These are phyloP conservation scores for Neonectria punicea DNA, from an alignment of 2,329 filamentous ascomycete genomes.

Conservation along the genomic window DNA sequence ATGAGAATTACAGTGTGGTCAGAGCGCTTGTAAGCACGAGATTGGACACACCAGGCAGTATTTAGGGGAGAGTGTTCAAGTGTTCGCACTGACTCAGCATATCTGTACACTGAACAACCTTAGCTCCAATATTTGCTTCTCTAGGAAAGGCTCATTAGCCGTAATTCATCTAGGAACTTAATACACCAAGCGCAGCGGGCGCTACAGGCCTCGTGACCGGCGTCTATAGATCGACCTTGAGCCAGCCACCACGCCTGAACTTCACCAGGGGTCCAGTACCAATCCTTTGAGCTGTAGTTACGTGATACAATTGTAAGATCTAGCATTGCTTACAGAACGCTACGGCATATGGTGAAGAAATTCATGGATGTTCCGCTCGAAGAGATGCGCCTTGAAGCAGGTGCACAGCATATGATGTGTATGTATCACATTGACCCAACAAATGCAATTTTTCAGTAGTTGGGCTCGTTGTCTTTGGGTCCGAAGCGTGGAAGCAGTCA, in stretches of 20 bases:
- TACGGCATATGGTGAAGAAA: too few species aligned
- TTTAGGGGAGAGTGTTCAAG: too few species aligned
- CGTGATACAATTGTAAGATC: not conserved
- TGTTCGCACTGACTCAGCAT: too few species aligned
- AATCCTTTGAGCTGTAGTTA: not conserved
- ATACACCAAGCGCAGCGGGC: too few species aligned
- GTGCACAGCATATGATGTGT: not conserved
- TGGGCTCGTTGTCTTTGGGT: not conserved
- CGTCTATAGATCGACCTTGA: too few species aligned
- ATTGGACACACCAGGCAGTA: too few species aligned
- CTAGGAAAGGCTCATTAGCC: not conserved
- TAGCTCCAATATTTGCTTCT: too few species aligned
- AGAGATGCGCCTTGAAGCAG: not conserved
- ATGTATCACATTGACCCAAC: not conserved
- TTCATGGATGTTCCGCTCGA: too few species aligned
- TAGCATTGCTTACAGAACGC: not conserved
- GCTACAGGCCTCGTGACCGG: too few species aligned
- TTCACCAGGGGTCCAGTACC: not conserved
- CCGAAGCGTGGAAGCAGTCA: not conserved
- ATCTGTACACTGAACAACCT: too few species aligned
- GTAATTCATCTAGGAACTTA: too few species aligned
- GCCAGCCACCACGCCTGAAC: not conserved
- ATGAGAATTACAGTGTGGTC: slow-evolving; percentile 6
- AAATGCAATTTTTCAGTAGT: not conserved
- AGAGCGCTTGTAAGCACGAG: not conserved